Base-by-base conservation (phyloP, 2,329 filamentous ascomycete species). In the Diplocarpon mali region DNA sequence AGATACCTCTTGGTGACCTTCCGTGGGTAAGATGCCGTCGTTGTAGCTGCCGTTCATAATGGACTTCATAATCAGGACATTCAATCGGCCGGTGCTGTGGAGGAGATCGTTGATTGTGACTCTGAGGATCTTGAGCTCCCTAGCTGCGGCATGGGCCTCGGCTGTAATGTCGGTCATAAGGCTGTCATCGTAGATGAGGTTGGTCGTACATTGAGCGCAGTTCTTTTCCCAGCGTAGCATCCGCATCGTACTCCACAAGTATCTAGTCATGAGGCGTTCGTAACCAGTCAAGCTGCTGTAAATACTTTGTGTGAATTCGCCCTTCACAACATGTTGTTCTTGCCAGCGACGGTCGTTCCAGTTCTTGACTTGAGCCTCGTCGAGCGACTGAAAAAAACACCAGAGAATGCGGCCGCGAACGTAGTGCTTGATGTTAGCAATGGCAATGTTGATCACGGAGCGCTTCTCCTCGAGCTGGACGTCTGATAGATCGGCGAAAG, bases 261-360 rank as follows among this genome's bases (percentile, higher is more conserved):
- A 52, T 12, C 59, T 49, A 2, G 61, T 61, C 31, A 65, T 48
- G 4, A 60, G 45, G 4, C 57, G 53, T 40, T 61, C 59, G 1
- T 56, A 39, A 12, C 32, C 38, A 2, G 37, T 35, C 24, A 64
- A 44, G 1, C 37, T 17, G 9, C 43, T 31, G 28, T 55, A 60
- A 3, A 53, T 24, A 10, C 14, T 13, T 10, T 31, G 15, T 10
- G 14, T 12, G 12, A 15, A 12, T 7, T 4, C 16, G 7, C 29
- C 11, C 10, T 29, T 27, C 4, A 35, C 15, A 14, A 35, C 9
- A 24, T 47, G 48, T 3, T 35, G 31, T 14, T 52, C 37, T 2
- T 40, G 27, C 9, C 43, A 40, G 5, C 54, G 47, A 41, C 54
- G 45, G 3, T 42, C 34, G 12, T 48, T 40, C 11, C 42, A 45